These are phyloP conservation scores for Monoraphidium neglectum DNA, from an alignment of 139 green algal genomes.

Conservation along the genomic window DNA sequence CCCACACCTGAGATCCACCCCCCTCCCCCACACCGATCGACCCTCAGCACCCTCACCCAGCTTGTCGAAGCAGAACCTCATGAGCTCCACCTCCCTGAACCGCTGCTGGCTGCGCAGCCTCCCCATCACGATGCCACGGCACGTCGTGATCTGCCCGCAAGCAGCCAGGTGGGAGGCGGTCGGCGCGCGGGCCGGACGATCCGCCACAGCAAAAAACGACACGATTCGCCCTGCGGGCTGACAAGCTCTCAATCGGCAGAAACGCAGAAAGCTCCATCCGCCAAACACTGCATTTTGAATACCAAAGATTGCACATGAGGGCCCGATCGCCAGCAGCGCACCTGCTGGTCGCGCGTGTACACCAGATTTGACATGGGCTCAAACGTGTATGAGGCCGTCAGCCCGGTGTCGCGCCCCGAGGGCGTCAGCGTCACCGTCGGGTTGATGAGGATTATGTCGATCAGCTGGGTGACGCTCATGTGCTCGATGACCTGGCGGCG, in stretches of 20 bases:
- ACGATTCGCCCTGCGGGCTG: no score
- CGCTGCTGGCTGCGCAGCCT: conserved; percentile 80
- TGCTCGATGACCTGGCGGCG: conserved; percentile 60
- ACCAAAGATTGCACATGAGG: no score
- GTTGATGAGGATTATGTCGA: conserved; percentile 93
- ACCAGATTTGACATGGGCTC: conserved; percentile 93
- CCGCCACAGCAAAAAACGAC: no score
- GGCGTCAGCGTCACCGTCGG: conserved; percentile 79
- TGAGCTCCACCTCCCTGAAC: conserved; percentile 86
- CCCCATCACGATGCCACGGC: conserved; percentile 90
- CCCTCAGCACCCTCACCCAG: conserved; percentile 63
- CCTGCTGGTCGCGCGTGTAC: conserved; percentile 94
- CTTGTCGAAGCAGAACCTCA: conserved; percentile 90
- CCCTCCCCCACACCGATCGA: neutral
- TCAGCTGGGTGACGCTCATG: conserved; percentile 88
- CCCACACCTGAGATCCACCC: no score
- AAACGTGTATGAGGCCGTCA: conserved; percentile 89
- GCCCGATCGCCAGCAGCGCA: neutral
- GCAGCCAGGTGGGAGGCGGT: neutral
- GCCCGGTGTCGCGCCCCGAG: conserved; percentile 76
- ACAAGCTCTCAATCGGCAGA: neutral
- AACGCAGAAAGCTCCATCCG: neutral
- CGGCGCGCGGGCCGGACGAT: no score
- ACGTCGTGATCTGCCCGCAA: conserved; percentile 84
- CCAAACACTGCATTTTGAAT: neutral